Conservation (phyloP, 768 basidiomycete species). For the Naematelia aurantialba region DNA sequence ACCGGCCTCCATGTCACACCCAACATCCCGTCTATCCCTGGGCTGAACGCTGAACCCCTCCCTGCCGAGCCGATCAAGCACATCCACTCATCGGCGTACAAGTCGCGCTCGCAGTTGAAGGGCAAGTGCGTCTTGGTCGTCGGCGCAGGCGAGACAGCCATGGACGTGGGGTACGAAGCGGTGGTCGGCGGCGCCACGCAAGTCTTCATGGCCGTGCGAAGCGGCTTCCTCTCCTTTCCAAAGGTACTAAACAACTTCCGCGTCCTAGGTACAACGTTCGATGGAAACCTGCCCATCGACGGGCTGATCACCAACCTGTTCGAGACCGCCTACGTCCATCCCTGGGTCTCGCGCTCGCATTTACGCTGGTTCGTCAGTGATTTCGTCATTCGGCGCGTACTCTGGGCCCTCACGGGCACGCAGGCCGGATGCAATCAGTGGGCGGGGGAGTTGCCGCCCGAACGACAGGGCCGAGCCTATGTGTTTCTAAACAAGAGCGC, state of each 20-base stretch:
- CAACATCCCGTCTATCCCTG: constrained; percentile 56
- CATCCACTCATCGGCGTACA: constrained; percentile 59
- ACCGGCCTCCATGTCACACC: constrained; percentile 61
- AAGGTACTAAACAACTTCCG: constrained; percentile 62
- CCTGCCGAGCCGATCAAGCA: constrained; percentile 32
- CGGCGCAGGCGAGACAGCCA: constrained; percentile 63
- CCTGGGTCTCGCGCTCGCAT: constrained; percentile 60
- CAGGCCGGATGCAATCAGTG: constrained; percentile 63
- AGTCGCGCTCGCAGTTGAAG: constrained; percentile 54
- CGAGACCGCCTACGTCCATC: constrained; percentile 57
- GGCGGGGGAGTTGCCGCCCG: constrained; percentile 60
- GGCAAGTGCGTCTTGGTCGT: constrained; percentile 58
- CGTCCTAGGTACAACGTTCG: constrained; percentile 55
- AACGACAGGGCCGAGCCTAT: constrained; percentile 61
- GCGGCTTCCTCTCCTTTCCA: constrained; percentile 61
- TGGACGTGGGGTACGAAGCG: constrained; percentile 57
- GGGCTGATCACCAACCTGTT: constrained; percentile 60
- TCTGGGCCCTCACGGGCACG: constrained; percentile 62
- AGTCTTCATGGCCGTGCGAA: constrained; percentile 58
- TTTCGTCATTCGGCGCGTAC: constrained; percentile 60
- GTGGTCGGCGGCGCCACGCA: constrained; percentile 57
- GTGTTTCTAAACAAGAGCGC: constrained; percentile 61
- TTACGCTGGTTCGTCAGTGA: constrained; percentile 60
- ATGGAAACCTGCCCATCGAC: constrained; percentile 53
- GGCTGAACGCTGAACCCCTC: constrained; percentile 53